phyloP scores from a whole-genome alignment of 225 moss, liverwort and hornwort species.

The Climacium dendroides region DNA sequence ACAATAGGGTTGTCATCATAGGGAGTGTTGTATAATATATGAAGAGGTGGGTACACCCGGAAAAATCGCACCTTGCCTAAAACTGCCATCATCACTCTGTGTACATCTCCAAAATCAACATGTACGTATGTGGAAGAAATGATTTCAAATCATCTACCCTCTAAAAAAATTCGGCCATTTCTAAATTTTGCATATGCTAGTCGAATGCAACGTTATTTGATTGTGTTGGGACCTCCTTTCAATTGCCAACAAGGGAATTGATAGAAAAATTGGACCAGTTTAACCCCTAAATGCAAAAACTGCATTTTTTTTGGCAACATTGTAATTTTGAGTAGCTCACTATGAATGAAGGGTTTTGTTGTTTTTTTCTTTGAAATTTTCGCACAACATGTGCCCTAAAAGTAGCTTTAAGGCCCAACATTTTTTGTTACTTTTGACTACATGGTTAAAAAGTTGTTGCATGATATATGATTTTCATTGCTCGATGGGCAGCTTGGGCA shows the following conservation, averaged over 20 bases:
- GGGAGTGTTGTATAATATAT: not conserved
- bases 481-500: too few relatives aligned
- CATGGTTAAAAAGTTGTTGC: too few relatives aligned
- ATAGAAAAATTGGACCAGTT: too few relatives aligned
- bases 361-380: too few relatives aligned
- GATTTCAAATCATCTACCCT: fast-evolving
- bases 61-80: fast-evolving
- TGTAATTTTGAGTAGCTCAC: too few relatives aligned
- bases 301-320: too few relatives aligned
- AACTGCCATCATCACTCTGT: fast-evolving
- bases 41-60: not conserved
- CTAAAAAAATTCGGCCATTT: fast-evolving
- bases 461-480: too few relatives aligned
- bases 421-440: too few relatives aligned
- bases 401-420: too few relatives aligned
- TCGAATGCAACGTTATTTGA: fast-evolving
- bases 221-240: not conserved
- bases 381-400: too few relatives aligned
- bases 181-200: not conserved
- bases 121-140: not conserved
- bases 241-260: not conserved
- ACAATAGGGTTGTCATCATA: not conserved
- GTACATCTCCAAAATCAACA: not conserved
- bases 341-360: too few relatives aligned
- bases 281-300: too few relatives aligned